Base-by-base conservation (phyloP, 805 yeast species). In the Cyberlindnera galapagoensis region DNA sequence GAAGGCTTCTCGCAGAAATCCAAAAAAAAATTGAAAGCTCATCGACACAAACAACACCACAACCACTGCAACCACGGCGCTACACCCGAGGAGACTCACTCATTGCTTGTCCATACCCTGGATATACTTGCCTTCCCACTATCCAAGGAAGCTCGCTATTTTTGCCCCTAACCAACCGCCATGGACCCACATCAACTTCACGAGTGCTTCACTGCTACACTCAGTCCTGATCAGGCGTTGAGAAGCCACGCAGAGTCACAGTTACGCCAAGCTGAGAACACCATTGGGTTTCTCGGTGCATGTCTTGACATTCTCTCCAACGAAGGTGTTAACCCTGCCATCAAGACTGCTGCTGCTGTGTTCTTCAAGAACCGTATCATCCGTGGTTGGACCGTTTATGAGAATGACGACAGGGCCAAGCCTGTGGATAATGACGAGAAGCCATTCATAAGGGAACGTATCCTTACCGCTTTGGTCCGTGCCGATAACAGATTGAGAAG, bases 231-330 rank as follows among this genome's bases (percentile, higher is more conserved):
- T 49, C 76, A 71, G 37, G 51, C 57, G 9, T 58, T 68, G 15
- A 74, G 94, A 45, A 65, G 63, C 31, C 71, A 73, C 31, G 92
- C 95, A 0, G 97, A 90, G 57, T 35, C 51, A 1, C 74, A 76
- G 44, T 68, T 88, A 30, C 69, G 69, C 36, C 65, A 67, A 46
- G 75, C 79, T 7, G 73, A 79, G 30, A 47, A 51, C 18, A 55
- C 67, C 4, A 74, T 82, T 2, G 95, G 94, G 5, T 88, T 88
- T 51, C 60, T 85, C 24, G 81, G 81, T 5, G 88, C 90, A 2
- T 83, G 95, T 55, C 61, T 90, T 28, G 90, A 84, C 51, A 79
- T 87, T 31, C 66, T 86, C 13, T 53, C 69, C 12, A 70, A 74
- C 14, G 58, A 59, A 6, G 72, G 68, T 12, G 75, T 69, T 11